These are phyloP conservation scores for Panicum hallii DNA, from an alignment of 202 grass and related monocot species.

Conservation along the genomic window DNA sequence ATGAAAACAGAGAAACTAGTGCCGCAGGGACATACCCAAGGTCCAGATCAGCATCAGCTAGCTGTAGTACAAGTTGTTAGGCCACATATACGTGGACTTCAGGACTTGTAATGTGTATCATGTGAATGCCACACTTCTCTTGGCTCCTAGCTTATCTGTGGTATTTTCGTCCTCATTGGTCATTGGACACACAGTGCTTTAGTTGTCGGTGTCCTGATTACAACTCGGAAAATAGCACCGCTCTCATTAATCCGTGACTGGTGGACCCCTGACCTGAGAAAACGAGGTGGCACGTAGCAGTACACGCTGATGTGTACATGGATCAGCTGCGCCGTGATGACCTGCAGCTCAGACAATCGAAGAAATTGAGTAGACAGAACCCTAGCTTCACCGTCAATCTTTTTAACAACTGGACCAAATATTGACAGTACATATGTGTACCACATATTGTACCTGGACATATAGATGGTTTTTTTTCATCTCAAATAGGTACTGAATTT, in stretches of 20 bases:
- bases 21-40: background rate
- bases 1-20: background rate
- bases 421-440: conserved; percentile 25
- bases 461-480: conserved; percentile 30
- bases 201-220: conserved; percentile 26
- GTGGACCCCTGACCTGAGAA: conserved; percentile 27
- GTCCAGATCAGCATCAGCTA: background rate
- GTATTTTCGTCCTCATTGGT: background rate
- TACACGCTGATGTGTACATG: background rate
- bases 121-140: background rate
- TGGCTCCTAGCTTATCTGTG: background rate
- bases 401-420: conserved; percentile 26
- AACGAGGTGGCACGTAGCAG: conserved; percentile 14
- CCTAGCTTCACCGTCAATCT: background rate
- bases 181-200: conserved; percentile 14
- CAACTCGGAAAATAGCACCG: conserved; percentile 36
- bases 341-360: background rate
- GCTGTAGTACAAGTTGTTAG: background rate
- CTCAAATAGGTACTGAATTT: background rate
- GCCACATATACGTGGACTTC: background rate
- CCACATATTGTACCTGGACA: conserved; percentile 7
- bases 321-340: conserved; percentile 1
- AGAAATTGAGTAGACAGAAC: background rate
- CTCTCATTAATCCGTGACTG: conserved; percentile 24
- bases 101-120: background rate